phyloP scores from a whole-genome alignment of 768 basidiomycete species.

The Kwoniella sp. region DNA sequence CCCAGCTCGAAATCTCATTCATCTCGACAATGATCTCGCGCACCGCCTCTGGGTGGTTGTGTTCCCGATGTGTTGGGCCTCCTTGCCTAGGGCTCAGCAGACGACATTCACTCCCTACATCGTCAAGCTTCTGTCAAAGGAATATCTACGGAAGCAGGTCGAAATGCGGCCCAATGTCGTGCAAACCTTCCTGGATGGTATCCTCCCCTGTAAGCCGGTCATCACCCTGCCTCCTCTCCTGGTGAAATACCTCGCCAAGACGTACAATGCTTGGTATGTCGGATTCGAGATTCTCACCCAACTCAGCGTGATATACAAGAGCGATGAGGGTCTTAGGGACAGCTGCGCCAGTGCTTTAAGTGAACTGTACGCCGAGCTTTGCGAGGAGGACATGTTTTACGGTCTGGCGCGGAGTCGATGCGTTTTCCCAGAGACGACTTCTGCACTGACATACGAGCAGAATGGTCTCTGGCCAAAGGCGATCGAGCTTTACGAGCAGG shows the following conservation, averaged over 20 bases:
- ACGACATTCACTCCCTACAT: constrained; percentile 83
- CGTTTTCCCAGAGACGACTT: constrained; percentile 84
- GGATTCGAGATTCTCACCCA: constrained; percentile 79
- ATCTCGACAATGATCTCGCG: constrained; percentile 72
- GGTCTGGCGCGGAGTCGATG: constrained; percentile 90
- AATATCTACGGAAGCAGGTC: constrained; percentile 86
- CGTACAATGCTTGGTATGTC: constrained; percentile 93
- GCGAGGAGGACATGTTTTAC: constrained; percentile 96
- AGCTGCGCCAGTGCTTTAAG: constrained; percentile 85
- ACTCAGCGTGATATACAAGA: constrained; percentile 75
- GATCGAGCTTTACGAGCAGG: constrained; percentile 79
- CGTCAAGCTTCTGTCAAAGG: constrained; percentile 85
- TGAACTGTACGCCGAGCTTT: constrained; percentile 91
- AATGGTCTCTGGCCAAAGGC: constrained; percentile 97
- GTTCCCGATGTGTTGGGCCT: constrained; percentile 83
- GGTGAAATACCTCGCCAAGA: constrained; percentile 93
- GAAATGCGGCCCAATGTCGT: constrained; percentile 88
- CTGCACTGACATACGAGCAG: constrained; percentile 84
- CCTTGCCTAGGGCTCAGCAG: constrained; percentile 83
- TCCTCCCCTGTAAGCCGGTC: constrained; percentile 80
- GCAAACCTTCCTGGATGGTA: constrained; percentile 81
- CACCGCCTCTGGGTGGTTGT: constrained; percentile 84
- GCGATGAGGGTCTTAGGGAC: constrained; percentile 76
- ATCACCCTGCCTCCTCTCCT: constrained; percentile 91
- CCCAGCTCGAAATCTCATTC: constrained; percentile 79